Percentiles rank a stretch among this genome's conserved stretches.
Conservation (phyloP, 331 rosid genomes). For the Malus hybrid region DNA sequence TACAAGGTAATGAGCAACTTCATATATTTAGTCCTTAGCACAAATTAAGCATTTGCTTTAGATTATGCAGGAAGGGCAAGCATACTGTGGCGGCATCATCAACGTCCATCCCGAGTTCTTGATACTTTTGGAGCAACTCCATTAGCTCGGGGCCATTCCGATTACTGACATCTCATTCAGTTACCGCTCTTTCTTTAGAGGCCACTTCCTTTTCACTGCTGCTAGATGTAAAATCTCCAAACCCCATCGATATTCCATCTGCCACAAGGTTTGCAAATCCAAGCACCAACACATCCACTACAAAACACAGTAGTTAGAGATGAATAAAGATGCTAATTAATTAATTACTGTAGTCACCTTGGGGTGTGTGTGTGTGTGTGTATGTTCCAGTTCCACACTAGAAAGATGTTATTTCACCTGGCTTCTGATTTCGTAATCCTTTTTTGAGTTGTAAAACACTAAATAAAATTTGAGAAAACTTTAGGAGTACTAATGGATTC, state of each 20-base stretch:
- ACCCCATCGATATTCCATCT: constrained; percentile 72
- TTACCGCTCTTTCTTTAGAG: constrained; percentile 28
- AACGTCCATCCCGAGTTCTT: constrained; percentile 48
- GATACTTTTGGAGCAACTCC: constrained; percentile 35
- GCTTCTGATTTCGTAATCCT: neutral
- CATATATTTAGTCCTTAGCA: neutral
- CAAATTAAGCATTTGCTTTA: neutral
- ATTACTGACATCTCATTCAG: constrained; percentile 48
- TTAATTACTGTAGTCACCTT: neutral
- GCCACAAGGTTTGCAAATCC: constrained; percentile 72
- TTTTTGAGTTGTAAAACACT: neutral
- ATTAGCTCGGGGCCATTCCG: constrained; percentile 19
- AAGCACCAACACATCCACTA: constrained; percentile 54
- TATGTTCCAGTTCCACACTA: neutral
- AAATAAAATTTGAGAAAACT: no score
- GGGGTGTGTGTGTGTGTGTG: neutral
- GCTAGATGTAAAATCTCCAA: constrained; percentile 48
- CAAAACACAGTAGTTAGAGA: neutral
- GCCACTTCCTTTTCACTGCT: constrained; percentile 40
- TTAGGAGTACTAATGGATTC: no score
- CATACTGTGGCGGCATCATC: constrained; percentile 42
- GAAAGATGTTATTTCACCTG: neutral
- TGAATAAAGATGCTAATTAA: no score
- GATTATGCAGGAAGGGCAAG: neutral
- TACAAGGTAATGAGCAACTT: neutral